Evolutionary conservation across 768 basidiomycete genomes (phyloP).

Genomic region (Tricholoma matsutake): DNA sequence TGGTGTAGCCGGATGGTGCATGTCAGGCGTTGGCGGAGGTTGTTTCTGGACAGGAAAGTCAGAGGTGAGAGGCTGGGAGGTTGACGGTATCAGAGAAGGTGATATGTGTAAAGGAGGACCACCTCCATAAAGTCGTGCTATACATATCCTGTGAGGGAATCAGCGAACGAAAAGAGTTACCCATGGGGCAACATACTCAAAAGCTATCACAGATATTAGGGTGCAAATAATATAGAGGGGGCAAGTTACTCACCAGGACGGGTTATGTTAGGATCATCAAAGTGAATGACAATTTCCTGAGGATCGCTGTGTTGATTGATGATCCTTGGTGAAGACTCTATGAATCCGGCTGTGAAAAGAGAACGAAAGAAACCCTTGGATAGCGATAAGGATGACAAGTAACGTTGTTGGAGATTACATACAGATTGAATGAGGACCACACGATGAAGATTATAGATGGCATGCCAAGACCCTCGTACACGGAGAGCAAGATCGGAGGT

Average conservation of each 20-base stretch:
- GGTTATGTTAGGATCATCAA: constrained; percentile 88
- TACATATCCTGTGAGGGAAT: constrained; percentile 59
- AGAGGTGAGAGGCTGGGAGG: constrained; percentile 67
- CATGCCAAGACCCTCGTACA: constrained; percentile 62
- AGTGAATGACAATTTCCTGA: constrained; percentile 65
- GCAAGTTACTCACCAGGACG: constrained; percentile 59
- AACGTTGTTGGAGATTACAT: constrained; percentile 21
- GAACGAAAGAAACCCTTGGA: constrained; percentile 81
- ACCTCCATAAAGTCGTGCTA: constrained; percentile 84
- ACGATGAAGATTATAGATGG: constrained; percentile 76
- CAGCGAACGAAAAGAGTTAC: neutral
- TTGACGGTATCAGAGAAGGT: constrained; percentile 59
- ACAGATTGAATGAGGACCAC: constrained; percentile 89
- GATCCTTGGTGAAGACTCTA: constrained; percentile 49
- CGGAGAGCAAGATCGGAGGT: constrained; percentile 79
- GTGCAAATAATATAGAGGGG: constrained; percentile 10
- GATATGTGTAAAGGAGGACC: constrained; percentile 73
- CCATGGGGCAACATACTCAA: constrained; percentile 63
- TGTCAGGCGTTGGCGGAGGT: constrained; percentile 37
- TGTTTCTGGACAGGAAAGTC: constrained; percentile 43
- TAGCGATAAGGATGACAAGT: neutral
- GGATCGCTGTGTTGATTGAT: constrained; percentile 24
- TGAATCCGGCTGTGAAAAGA: constrained; percentile 79
- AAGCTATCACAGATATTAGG: constrained; percentile 47
- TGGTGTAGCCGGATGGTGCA: constrained; percentile 74